These are phyloP conservation scores for Haplosporangium gracile DNA, from an alignment of 192 early-diverging fungal genomes.

Conservation along the genomic window DNA sequence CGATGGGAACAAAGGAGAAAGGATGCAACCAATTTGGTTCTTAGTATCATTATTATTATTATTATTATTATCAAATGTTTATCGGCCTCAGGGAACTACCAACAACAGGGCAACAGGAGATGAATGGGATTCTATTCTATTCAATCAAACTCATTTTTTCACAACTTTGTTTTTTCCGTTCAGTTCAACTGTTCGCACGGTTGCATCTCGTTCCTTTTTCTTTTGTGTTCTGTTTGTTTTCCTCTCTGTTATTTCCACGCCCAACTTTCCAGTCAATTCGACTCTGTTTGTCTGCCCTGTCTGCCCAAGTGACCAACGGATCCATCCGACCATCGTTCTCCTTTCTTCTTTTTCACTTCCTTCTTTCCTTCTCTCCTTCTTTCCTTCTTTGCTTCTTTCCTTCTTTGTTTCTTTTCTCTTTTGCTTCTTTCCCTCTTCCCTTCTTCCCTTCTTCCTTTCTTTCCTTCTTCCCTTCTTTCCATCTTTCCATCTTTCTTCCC, in stretches of 20 bases:
- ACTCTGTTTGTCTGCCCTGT: background rate
- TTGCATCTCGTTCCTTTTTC: too few species aligned
- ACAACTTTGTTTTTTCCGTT: too few species aligned
- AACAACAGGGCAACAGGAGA: background rate
- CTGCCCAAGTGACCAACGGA: background rate
- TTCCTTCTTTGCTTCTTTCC: conserved; percentile 1
- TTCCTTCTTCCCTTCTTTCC: background rate
- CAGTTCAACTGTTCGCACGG: too few species aligned
- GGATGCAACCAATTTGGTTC: background rate
- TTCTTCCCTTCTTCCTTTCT: background rate
- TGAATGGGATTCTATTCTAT: background rate
- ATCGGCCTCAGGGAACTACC: background rate
- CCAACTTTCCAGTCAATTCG: background rate
- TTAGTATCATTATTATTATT: background rate
- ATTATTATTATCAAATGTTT: background rate
- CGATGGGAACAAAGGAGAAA: background rate
- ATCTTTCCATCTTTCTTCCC: background rate
- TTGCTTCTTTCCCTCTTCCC: background rate
- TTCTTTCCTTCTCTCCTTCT: background rate
- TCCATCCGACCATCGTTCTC: background rate
- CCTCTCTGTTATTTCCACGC: background rate
- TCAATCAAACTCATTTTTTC: background rate
- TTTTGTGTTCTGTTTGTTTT: background rate
- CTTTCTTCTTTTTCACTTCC: background rate
- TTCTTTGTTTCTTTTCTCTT: background rate